Base-by-base conservation (phyloP, 2,329 filamentous ascomycete species). In the Trichoderma polysporum region DNA sequence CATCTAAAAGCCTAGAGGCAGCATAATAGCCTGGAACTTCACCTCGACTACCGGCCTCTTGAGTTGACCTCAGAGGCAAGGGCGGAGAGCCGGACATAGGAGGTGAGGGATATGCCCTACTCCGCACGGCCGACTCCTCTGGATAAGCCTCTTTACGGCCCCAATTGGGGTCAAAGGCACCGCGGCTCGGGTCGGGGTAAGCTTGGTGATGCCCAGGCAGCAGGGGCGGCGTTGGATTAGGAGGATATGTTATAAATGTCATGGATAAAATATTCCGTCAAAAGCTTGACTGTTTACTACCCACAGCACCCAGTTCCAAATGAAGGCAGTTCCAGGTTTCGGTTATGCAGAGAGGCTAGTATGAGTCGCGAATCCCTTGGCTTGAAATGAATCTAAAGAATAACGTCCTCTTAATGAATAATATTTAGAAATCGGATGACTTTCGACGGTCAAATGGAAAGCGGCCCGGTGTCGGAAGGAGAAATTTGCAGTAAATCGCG, bases 21-120 rank as follows among this genome's bases (percentile, higher is more conserved):
- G 79, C 78, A 73, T 81, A 85, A 73, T 77, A 76, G 74, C 79
- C 80, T 74, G 73, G 72, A 54, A 66, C 70, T 67, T 84, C 83
- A 75, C 82, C 80, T 78, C 84, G 82, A 78, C 85, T 83, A 79
- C 81, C 82, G 74, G 82, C 82, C 79, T 88, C 85, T 78, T 81
- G 84, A 77, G 83, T 83, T 81, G 80, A 77, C 81, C 85, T 88
- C 76, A 83, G 81, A 78, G 86, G 85, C 74, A 84, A 81, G 73
- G 84, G 84, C 74, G 88, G 86, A 82, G 88, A 89, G 77, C 86
- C 87, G 83, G 88, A 90, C 88, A 90, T 90, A 84, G 88, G 88
- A 81, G 88, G 88, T 84, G 88, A 90, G 77, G 88, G 88, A 81
- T 90, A 90, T 77, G 85, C 86, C 83, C 82, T 82, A 75, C 81